Conservation (phyloP, 176 grass and related monocot species). For the Aegilops speltoides region DNA sequence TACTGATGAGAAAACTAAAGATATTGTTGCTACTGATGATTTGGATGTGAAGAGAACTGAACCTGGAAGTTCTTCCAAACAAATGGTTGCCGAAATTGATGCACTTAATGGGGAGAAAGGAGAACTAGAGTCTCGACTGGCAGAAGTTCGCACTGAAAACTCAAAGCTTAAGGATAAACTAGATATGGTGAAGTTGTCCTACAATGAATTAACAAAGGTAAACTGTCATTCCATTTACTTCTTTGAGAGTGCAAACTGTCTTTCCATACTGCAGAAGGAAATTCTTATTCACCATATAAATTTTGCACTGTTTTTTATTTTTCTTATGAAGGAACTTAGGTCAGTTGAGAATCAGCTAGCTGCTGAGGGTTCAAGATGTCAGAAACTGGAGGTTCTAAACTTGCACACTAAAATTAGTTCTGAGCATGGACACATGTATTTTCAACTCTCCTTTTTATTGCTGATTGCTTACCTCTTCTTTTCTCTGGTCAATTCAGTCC, state of each 20-base stretch:
- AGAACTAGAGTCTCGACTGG: constrained; percentile 57
- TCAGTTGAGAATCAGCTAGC: constrained; percentile 85
- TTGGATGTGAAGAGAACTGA: constrained; percentile 59
- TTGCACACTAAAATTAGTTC: constrained; percentile 25
- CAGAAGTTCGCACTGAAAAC: constrained; percentile 68
- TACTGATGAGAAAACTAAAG: constrained; percentile 59
- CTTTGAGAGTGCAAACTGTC: constrained; percentile 2
- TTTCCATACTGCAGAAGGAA: constrained; percentile 9
- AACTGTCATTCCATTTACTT: constrained; percentile 4
- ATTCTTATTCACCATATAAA: not conserved
- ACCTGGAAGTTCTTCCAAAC: constrained; percentile 50
- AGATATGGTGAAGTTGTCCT: constrained; percentile 56
- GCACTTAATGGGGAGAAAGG: constrained; percentile 56
- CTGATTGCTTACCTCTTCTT: constrained; percentile 24
- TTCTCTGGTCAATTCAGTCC: constrained; percentile 48
- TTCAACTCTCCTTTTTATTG: constrained; percentile 31
- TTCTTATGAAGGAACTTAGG: constrained; percentile 74
- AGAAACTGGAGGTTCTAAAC: constrained; percentile 76
- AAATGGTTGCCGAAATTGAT: constrained; percentile 49
- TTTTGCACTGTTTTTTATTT: not conserved
- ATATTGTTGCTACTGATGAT: constrained; percentile 50
- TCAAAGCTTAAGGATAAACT: constrained; percentile 65
- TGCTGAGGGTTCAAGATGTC: constrained; percentile 85
- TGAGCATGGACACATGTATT: constrained; percentile 17
- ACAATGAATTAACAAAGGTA: constrained; percentile 79